A percentile compares a stretch with the other conserved stretches of the same genome.
Conservation (phyloP, 2,329 filamentous ascomycete species). For the Aspergillus calidoustus region DNA sequence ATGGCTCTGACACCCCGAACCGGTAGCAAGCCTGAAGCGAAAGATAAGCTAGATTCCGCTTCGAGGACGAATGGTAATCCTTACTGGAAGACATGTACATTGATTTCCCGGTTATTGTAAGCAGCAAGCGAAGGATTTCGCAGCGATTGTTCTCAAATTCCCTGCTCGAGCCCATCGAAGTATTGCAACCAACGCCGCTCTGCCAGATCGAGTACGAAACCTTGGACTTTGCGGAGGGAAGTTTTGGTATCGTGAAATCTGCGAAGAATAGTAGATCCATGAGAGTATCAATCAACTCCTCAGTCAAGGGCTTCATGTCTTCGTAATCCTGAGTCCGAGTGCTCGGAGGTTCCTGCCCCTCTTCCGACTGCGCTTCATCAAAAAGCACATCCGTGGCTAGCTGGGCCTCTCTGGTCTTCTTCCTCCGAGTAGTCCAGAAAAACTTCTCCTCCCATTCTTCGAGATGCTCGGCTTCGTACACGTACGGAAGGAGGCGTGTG, state of each 20-base stretch:
- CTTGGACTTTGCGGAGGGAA: conserved; percentile 73
- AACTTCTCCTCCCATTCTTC: conserved; percentile 88
- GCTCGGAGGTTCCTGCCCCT: conserved; percentile 53
- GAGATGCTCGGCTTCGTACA: conserved; percentile 87
- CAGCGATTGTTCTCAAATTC: conserved; percentile 92
- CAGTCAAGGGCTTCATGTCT: conserved; percentile 82
- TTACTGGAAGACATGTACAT: conserved; percentile 85
- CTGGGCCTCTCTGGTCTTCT: conserved; percentile 68
- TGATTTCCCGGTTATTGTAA: conserved; percentile 85
- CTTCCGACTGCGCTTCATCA: conserved; percentile 68
- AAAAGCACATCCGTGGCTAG: conserved; percentile 80
- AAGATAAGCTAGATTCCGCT: conserved; percentile 15
- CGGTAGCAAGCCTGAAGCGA: conserved; percentile 64
- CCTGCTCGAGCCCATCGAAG: conserved; percentile 82
- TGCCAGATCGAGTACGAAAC: conserved; percentile 97
- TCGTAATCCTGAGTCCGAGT: conserved; percentile 68
- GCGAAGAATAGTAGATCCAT: conserved; percentile 90
- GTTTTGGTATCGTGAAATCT: conserved; percentile 80
- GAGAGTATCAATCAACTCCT: conserved; percentile 89
- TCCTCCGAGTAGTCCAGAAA: conserved; percentile 82
- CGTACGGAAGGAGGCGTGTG: conserved; percentile 83
- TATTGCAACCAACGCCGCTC: conserved; percentile 94
- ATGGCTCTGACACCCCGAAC: conserved; percentile 81
- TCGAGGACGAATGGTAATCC: conserved; percentile 24
- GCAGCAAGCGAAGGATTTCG: conserved; percentile 82